These are phyloP conservation scores for Daldinia vernicosa DNA, from an alignment of 495 filamentous ascomycete species.

Conservation along the genomic window DNA sequence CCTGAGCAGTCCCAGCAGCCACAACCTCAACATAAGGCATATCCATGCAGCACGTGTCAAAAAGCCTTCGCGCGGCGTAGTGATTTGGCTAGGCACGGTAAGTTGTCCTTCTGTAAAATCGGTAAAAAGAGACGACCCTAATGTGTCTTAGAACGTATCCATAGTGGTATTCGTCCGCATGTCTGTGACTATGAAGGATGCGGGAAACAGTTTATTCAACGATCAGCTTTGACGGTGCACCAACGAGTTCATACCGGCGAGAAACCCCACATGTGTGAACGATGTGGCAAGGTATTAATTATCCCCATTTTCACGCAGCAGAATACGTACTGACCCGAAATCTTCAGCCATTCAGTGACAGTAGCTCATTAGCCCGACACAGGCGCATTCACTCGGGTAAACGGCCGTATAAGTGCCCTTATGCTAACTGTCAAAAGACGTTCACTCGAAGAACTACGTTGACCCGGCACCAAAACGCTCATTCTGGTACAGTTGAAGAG, in stretches of 20 bases:
- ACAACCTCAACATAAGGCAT: conserved; percentile 68
- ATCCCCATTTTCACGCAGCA: conserved; percentile 30
- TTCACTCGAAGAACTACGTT: conserved; percentile 95
- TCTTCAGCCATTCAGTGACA: conserved; percentile 94
- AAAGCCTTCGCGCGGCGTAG: conserved; percentile 95
- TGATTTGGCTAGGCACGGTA: conserved; percentile 95
- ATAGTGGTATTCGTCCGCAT: conserved; percentile 90
- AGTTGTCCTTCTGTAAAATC: conserved; percentile 40
- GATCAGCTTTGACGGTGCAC: conserved; percentile 97
- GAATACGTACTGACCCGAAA: conserved; percentile 18
- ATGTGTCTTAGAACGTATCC: conserved; percentile 83
- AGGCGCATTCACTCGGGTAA: conserved; percentile 96
- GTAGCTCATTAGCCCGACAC: conserved; percentile 92
- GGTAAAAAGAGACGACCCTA: conserved; percentile 25
- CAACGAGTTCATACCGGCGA: conserved; percentile 95
- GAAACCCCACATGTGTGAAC: conserved; percentile 97
- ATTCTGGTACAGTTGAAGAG: conserved; percentile 95
- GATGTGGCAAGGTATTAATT: conserved; percentile 85
- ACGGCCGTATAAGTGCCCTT: conserved; percentile 96
- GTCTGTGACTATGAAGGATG: conserved; percentile 91
- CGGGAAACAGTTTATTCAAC: conserved; percentile 96
- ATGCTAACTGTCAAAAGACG: conserved; percentile 97
- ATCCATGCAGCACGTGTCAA: conserved; percentile 87
- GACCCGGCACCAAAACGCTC: conserved; percentile 94
- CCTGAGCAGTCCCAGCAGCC: conserved; percentile 47